Evolutionary conservation across 2,329 filamentous ascomycete genomes (phyloP), one percentile per base, ranked within the genome.

Genomic region (Davidsoniella eucalypti): DNA sequence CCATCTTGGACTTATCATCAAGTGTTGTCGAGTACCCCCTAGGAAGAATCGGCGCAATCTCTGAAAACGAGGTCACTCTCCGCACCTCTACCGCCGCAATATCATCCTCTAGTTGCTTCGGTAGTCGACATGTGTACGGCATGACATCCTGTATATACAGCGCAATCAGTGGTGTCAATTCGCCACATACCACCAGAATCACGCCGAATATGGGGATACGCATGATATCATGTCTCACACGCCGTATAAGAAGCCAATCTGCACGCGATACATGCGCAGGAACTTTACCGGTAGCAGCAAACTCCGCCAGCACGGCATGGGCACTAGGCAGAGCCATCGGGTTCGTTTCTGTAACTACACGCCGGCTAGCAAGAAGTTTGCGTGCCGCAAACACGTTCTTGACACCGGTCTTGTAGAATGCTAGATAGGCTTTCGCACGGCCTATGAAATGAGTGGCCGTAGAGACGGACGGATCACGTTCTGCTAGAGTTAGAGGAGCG

Each of bases 351-450:
- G n/a, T 48, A 8, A 9, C 39, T 47, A 59, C 57, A 50, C 66
- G 61, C 61, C 61, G 69, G 58, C 67, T 64, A 47, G 66, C 63
- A 12, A 80, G 61, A 9, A 72, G 69, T 18, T 67, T 61, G 44
- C 75, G 71, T 57, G 94, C 94, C 53, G 69, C 66, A 61, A 78
- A 79, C 47, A 94, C 79, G 58, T 82, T 78, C 60, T 80, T 79
- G 29, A 94, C 65, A 16, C 88, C 90, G 1, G 77, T 73, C 66
- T 92, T 94, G 77, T 95, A 96, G 73, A 96, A 96, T 36, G 65
- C 65, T 8, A 83, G 63, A 64, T 94, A 94, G 47, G 83, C 78
- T 61, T 83, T 82, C 55, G 86, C 90, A 25, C 80, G 66, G 41
- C 65, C 61, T 59, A 76, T 75, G 54, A 76, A 68, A 66, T 84